These are phyloP conservation scores for Mortierella alpina DNA, from an alignment of 192 early-diverging fungal species.

Conservation along the genomic window DNA sequence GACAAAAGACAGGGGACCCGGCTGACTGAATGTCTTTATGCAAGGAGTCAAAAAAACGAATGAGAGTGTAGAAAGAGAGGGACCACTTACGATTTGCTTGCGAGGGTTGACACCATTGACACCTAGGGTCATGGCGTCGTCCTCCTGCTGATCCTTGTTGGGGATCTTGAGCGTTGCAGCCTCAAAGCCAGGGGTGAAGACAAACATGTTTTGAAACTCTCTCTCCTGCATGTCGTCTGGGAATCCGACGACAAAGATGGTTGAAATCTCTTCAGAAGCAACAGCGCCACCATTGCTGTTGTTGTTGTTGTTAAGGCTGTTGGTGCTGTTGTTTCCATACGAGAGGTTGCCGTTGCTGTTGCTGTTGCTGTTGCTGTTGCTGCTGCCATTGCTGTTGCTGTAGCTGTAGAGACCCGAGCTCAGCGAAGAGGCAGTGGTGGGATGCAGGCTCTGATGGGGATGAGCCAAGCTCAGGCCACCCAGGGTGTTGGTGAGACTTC, in stretches of 20 bases:
- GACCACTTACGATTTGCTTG: slow-evolving; percentile 88
- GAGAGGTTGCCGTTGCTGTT: slow-evolving; percentile 6
- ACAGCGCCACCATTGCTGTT: background rate
- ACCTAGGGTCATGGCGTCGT: slow-evolving; percentile 56
- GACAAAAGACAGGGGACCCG: background rate
- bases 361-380: slow-evolving; percentile 2
- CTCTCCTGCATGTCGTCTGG: slow-evolving; percentile 99
- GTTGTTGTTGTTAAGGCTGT: background rate
- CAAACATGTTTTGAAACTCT: slow-evolving; percentile 99
- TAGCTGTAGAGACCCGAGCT: slow-evolving; percentile 44
- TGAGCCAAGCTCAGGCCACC: slow-evolving; percentile 32
- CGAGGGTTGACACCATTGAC: slow-evolving; percentile 67
- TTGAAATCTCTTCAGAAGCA: slow-evolving; percentile 90
- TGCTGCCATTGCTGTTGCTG: slow-evolving; percentile 6
- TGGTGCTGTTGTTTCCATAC: slow-evolving; percentile 4
- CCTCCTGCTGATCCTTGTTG: slow-evolving; percentile 70
- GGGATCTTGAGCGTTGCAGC: slow-evolving; percentile 96
- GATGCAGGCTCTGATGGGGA: slow-evolving; percentile 13
- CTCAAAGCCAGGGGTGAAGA: slow-evolving; percentile 96
- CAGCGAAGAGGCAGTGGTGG: slow-evolving; percentile 23
- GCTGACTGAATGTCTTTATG: background rate
- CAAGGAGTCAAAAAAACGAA: slow-evolving; percentile 2
- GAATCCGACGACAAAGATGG: slow-evolving; percentile 99
- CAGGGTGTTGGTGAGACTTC: slow-evolving; percentile 38
- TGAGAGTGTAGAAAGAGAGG: background rate